Base-by-base conservation (phyloP, 106 monocot species). In the Apostasia ramifera region DNA sequence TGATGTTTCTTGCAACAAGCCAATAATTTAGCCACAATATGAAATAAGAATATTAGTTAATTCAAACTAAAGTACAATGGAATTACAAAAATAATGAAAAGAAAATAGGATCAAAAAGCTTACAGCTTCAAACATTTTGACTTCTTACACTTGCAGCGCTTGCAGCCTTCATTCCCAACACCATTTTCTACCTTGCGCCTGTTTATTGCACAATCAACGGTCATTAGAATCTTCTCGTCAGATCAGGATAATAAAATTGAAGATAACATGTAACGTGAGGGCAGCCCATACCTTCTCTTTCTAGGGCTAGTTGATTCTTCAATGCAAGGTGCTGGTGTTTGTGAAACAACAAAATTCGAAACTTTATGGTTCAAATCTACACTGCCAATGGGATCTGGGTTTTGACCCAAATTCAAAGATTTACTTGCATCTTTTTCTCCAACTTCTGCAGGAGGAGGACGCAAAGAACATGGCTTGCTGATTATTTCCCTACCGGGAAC, bases 171-270 rank as follows among this genome's bases (percentile, higher is more conserved):
- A 66, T 47, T 48, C 8, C 80, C 84, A 26, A 26, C 70, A 68
- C 74, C 69, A 66, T 61, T 84, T 59, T 97, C 97, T 66, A 58
- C 47, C 72, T 89, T 92, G n/a, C 79, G 74, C 83, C 97, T 98
- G 83, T 47, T 50, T 26, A 26, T 26, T 26, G 26, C 26, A 26
- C 26, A 26, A 26, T 26, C 26, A 26, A 9, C 8, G 49, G 47
- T 60, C 6, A 61, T 37, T 14, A 48, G 48, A 43, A 61, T 14
- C 1, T 53, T 39, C 15, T 38, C 5, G 8, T n/a, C 41, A 59
- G 58, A 69, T 26, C 26, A 38, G 44, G 44, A 41, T 57, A 6
- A 68, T 42, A 11, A 53, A 53, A 43, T 15, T 57, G 26, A 26
- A 26, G 26, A 26, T 26, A 47, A 67, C 11, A 11, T 6, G 47